phyloP scores from a whole-genome alignment of 1,139 yeast genomes.

The Hansenula anomala region DNA sequence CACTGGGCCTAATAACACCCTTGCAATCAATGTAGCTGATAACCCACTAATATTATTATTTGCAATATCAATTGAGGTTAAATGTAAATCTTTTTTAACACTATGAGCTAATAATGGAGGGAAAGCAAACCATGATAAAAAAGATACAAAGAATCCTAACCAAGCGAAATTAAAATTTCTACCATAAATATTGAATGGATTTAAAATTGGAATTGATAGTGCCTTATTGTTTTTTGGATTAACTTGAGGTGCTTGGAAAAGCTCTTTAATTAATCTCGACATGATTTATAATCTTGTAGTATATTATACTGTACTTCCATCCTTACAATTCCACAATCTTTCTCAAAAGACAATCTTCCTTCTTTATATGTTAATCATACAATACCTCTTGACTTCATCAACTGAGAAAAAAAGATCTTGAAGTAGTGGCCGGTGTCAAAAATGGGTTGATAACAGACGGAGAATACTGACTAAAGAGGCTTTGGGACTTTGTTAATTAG shows the following conservation, averaged over 20 bases:
- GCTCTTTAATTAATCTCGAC: too few species aligned
- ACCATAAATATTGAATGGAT: slow-evolving; percentile 24
- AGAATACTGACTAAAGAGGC: too few species aligned
- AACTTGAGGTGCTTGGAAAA: slow-evolving; percentile 20
- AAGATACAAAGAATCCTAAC: slow-evolving; percentile 30
- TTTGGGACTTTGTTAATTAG: too few species aligned
- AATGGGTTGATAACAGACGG: too few species aligned
- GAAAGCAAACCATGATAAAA: slow-evolving; percentile 32
- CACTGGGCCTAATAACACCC: slow-evolving; percentile 27
- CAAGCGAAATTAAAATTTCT: slow-evolving; percentile 27
- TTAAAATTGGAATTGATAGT: slow-evolving; percentile 24
- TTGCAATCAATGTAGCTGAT: slow-evolving; percentile 27
- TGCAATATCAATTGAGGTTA: slow-evolving; percentile 26
- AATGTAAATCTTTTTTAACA: slow-evolving; percentile 22
- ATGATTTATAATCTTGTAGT: too few species aligned
- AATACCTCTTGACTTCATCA: too few species aligned
- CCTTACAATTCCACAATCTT: too few species aligned
- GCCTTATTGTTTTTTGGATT: slow-evolving; percentile 28
- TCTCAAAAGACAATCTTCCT: too few species aligned
- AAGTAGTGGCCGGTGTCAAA: too few species aligned
- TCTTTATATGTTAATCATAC: too few species aligned
- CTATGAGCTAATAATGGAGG: slow-evolving; percentile 27
- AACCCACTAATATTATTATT: slow-evolving; percentile 30
- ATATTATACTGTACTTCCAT: too few species aligned
- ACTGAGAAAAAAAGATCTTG: too few species aligned